These are phyloP conservation scores for Physcomitrium patens DNA, from an alignment of 225 moss, liverwort and hornwort species.

Conservation along the genomic window DNA sequence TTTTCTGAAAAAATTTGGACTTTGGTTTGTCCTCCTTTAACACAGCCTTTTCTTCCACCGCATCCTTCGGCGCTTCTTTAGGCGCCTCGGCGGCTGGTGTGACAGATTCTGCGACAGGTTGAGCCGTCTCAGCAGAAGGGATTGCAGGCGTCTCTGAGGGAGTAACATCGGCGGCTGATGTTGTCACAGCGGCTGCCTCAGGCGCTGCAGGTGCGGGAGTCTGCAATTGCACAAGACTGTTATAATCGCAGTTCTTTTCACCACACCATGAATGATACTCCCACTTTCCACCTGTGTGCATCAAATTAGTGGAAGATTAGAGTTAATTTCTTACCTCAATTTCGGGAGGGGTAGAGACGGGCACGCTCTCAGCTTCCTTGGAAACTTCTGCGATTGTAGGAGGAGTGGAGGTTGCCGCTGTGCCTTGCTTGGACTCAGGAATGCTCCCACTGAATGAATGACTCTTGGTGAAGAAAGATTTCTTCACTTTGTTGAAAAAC, in stretches of 20 bases:
- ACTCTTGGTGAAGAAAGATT: conserved; percentile 42
- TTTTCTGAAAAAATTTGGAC: conserved; percentile 46
- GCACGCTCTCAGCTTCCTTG: conserved; percentile 25
- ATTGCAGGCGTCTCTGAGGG: neutral
- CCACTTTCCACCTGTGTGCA: no score
- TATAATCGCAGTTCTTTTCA: neutral
- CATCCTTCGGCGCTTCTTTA: conserved; percentile 27
- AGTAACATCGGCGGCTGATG: neutral
- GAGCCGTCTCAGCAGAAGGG: neutral
- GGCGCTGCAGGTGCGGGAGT: conserved; percentile 9
- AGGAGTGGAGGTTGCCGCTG: neutral
- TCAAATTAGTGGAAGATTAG: no score
- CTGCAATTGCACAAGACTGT: neutral
- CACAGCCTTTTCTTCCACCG: conserved; percentile 25
- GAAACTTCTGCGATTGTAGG: conserved; percentile 31
- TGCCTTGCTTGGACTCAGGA: conserved; percentile 30
- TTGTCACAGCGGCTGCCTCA: neutral
- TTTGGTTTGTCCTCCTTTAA: conserved; percentile 47
- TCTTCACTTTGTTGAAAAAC: conserved; percentile 43
- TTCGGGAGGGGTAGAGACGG: neutral
- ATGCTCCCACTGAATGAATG: conserved; percentile 53
- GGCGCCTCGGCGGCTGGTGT: conserved; percentile 27
- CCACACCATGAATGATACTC: no score
- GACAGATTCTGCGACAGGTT: conserved; percentile 11
- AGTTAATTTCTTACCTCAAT: conserved; percentile 30